A percentile compares a stretch with the other conserved stretches of the same genome.
These are phyloP conservation scores for Calcarisporium arbuscula DNA, from an alignment of 2,329 filamentous ascomycete species.

Conservation along the genomic window DNA sequence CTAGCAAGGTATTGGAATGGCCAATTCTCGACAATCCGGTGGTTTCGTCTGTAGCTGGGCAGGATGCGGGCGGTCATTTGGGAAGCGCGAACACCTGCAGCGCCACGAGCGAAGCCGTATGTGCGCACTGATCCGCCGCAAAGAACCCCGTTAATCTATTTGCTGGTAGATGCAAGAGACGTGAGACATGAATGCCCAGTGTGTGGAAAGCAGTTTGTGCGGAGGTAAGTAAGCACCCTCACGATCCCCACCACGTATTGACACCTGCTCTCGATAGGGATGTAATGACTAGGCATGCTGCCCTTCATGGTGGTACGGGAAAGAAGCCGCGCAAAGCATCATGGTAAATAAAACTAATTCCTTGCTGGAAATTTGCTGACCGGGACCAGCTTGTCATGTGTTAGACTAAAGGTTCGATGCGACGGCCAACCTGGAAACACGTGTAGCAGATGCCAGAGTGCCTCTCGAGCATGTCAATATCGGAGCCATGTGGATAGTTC, in stretches of 20 bases:
- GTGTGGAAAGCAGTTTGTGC: constrained; percentile 4
- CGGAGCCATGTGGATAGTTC: too few relatives aligned
- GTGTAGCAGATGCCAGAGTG: neutral
- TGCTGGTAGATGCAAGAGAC: constrained; percentile 3
- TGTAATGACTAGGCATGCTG: constrained; percentile 4
- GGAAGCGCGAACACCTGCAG: constrained; percentile 6
- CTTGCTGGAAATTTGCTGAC: neutral
- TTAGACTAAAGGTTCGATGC: constrained; percentile 5
- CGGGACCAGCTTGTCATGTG: constrained; percentile 1
- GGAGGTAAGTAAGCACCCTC: constrained; percentile 1
- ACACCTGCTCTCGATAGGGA: neutral
- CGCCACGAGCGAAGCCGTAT: constrained; percentile 6
- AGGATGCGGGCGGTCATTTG: constrained; percentile 2
- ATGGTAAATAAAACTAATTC: constrained; percentile 1
- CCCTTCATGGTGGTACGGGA: constrained; percentile 1
- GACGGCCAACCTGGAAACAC: constrained; percentile 3
- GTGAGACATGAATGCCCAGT: constrained; percentile 4
- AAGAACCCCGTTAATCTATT: neutral
- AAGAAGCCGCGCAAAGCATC: constrained; percentile 4
- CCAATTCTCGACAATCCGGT: neutral
- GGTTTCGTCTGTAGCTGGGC: constrained; percentile 2
- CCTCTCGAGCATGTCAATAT: neutral
- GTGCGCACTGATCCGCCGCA: neutral
- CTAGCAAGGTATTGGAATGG: neutral
- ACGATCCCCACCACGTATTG: neutral